These are phyloP conservation scores for Ampelomyces quisqualis DNA, from an alignment of 2,329 filamentous ascomycete genomes.

Conservation along the genomic window DNA sequence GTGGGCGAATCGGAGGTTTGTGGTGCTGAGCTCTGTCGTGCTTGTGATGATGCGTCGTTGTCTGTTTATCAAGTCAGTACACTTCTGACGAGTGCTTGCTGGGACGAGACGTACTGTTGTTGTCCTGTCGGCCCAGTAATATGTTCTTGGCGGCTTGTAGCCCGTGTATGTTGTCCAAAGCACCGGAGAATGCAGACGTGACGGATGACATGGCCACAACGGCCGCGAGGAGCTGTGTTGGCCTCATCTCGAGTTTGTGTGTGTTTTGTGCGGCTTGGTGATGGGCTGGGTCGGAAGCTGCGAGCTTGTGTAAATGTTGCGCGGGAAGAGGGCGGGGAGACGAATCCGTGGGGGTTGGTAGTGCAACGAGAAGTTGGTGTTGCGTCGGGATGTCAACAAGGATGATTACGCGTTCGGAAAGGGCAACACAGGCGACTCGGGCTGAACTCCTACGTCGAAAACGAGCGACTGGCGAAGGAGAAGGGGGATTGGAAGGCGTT, in stretches of 20 bases:
- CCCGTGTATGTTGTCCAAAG: slow-evolving; percentile 35
- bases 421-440: slow-evolving; percentile 16
- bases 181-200: slow-evolving; percentile 37
- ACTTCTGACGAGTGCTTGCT: neutral
- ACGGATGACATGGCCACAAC: slow-evolving; percentile 42
- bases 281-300: slow-evolving; percentile 6
- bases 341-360: slow-evolving; percentile 19
- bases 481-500: slow-evolving; percentile 12
- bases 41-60: slow-evolving; percentile 14
- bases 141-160: slow-evolving; percentile 30
- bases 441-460: slow-evolving; percentile 24
- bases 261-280: slow-evolving; percentile 3
- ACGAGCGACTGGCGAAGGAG: slow-evolving; percentile 43
- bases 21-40: slow-evolving; percentile 16
- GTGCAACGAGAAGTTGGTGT: slow-evolving; percentile 26
- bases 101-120: slow-evolving; percentile 19
- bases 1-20: slow-evolving; percentile 10
- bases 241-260: slow-evolving; percentile 33
- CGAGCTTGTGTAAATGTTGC: slow-evolving; percentile 5
- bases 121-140: slow-evolving; percentile 36
- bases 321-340: slow-evolving; percentile 19
- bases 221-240: slow-evolving; percentile 43
- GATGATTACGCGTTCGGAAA: slow-evolving; percentile 17
- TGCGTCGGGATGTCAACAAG: slow-evolving; percentile 29
- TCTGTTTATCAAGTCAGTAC: slow-evolving; percentile 10